These are phyloP conservation scores for Phylloporus rhodoxanthus DNA, from an alignment of 768 basidiomycete species.

Conservation along the genomic window DNA sequence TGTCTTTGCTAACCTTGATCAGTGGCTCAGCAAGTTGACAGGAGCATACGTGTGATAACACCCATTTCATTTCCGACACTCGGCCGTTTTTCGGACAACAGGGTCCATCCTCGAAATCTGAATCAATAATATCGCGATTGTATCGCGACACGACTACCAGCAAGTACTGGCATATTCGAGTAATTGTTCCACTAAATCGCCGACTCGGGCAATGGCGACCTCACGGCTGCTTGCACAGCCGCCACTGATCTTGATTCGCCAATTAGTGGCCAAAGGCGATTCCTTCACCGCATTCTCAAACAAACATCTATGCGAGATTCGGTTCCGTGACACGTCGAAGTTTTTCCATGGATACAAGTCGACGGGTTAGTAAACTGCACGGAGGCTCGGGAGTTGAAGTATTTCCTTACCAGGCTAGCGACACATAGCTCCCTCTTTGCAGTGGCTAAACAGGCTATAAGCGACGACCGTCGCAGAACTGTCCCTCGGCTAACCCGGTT, in stretches of 20 bases:
- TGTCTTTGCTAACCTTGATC: not conserved
- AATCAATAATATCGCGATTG: too few relatives aligned
- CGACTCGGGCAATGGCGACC: not conserved
- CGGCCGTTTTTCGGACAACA: not conserved
- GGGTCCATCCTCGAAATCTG: not conserved
- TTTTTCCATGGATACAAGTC: too few relatives aligned
- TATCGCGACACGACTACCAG: not conserved
- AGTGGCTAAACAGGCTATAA: too few relatives aligned
- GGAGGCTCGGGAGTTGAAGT: not conserved
- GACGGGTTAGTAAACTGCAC: not conserved
- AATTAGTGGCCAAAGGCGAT: not conserved
- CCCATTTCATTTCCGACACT: not conserved
- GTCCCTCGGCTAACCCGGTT: too few relatives aligned
- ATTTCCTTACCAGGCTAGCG: not conserved
- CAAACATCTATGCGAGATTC: not conserved
- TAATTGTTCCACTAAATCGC: too few relatives aligned
- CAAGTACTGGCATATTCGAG: too few relatives aligned
- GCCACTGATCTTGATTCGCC: not conserved
- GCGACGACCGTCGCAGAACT: too few relatives aligned
- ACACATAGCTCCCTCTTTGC: not conserved
- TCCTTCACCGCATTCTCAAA: not conserved
- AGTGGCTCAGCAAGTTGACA: constrained; percentile 7
- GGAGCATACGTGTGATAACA: constrained; percentile 13
- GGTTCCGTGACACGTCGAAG: not conserved
- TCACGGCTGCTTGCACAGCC: not conserved